phyloP scores from a whole-genome alignment of 192 early-diverging fungal genomes.

The Backusella tuberculispora region DNA sequence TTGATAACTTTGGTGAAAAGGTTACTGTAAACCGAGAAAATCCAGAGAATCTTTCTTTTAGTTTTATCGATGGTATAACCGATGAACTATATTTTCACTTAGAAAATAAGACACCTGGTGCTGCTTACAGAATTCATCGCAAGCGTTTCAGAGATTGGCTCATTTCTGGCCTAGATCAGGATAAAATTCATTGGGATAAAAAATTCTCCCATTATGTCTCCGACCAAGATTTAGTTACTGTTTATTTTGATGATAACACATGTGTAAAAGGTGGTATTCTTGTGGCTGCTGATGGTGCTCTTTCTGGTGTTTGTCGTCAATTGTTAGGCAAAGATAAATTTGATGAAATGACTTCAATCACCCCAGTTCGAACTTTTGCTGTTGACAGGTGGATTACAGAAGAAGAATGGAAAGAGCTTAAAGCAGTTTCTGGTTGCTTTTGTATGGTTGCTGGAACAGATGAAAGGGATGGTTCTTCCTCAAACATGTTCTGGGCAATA shows the following conservation, averaged over 20 bases:
- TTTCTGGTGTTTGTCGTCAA: constrained; percentile 28
- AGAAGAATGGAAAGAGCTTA: constrained; percentile 6
- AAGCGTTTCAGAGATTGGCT: constrained; percentile 17
- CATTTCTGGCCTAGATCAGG: neutral
- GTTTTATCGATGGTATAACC: neutral
- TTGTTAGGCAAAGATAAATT: constrained; percentile 1
- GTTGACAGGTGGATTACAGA: neutral
- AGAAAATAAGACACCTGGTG: neutral
- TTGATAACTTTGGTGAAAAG: constrained; percentile 12
- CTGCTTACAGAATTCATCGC: constrained; percentile 14
- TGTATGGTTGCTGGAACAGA: constrained; percentile 1
- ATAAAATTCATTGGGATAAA: constrained; percentile 25
- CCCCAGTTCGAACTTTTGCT: neutral
- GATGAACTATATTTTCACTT: neutral
- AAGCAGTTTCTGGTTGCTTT: neutral
- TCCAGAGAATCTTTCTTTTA: neutral
- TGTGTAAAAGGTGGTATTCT: constrained; percentile 31
- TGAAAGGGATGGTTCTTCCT: neutral
- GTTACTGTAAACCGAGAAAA: constrained; percentile 14
- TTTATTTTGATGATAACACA: constrained; percentile 26
- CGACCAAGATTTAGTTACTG: constrained; percentile 26
- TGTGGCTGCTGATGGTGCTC: constrained; percentile 43
- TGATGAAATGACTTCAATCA: neutral
- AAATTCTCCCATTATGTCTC: constrained; percentile 16
- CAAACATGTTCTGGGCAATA: neutral